Conservation (phyloP, 2,329 filamentous ascomycete species). For the Pseudogymnoascus sp. region DNA sequence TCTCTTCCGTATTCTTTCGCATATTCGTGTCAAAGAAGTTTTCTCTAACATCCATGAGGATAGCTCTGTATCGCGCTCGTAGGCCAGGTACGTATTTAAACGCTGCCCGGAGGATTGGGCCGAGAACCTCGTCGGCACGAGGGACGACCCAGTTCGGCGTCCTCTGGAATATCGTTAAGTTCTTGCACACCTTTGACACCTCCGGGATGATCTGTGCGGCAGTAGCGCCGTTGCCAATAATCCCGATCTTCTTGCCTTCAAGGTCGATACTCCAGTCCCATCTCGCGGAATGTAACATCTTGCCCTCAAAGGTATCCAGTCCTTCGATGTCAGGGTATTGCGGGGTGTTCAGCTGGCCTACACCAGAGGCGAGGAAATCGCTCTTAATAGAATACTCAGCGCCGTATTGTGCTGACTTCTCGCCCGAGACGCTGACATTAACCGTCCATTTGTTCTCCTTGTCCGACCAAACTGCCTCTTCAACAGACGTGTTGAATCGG, state of each 20-base stretch:
- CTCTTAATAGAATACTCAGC: constrained; percentile 42
- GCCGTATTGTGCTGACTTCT: constrained; percentile 46
- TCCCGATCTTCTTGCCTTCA: constrained; percentile 44
- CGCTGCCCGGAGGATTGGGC: constrained; percentile 19
- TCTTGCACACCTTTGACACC: constrained; percentile 39
- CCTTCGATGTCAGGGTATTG: constrained; percentile 40
- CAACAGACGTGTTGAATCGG: constrained; percentile 46
- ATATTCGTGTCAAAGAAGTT: constrained; percentile 31
- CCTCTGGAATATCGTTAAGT: constrained; percentile 46
- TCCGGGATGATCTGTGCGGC: constrained; percentile 51
- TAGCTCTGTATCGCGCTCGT: constrained; percentile 40
- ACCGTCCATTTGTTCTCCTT: constrained; percentile 41
- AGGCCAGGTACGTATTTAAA: constrained; percentile 39
- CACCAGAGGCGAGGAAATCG: constrained; percentile 48
- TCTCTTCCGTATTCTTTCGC: constrained; percentile 31
- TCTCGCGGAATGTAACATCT: constrained; percentile 44
- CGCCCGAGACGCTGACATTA: constrained; percentile 38
- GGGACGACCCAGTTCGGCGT: constrained; percentile 52
- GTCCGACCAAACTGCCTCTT: constrained; percentile 47
- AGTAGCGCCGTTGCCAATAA: constrained; percentile 53
- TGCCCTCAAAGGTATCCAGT: constrained; percentile 36
- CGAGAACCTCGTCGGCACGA: constrained; percentile 39
- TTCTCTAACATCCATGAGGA: constrained; percentile 48
- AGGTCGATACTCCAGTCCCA: constrained; percentile 52
- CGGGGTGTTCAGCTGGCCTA: constrained; percentile 51